A percentile compares a stretch with the other conserved stretches of the same genome.
Conservation (phyloP, 1,284 basidiomycete genomes). For the Macrocybe sp. region DNA sequence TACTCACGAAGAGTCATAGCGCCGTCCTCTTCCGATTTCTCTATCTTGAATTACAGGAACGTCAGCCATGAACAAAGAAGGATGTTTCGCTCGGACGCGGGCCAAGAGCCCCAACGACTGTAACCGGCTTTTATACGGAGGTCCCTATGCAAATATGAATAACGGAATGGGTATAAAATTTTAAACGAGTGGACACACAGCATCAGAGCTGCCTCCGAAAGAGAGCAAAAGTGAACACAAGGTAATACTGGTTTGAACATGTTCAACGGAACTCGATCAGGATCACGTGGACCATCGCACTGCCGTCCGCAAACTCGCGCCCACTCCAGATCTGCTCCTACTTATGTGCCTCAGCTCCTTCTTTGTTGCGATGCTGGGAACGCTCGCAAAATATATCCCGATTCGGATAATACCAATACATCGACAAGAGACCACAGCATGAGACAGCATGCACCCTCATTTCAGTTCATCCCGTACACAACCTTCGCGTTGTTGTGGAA, state of each 20-base stretch:
- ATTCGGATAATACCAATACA: neutral
- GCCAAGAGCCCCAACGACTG: no score
- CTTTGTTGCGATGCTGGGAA: no score
- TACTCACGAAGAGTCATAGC: constrained; percentile 27
- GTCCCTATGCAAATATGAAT: no score
- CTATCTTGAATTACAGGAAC: constrained; percentile 5
- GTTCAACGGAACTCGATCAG: neutral
- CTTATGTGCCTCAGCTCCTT: neutral
- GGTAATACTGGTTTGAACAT: neutral
- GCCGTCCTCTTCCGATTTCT: constrained; percentile 19
- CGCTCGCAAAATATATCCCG: neutral
- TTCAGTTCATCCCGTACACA: constrained; percentile 42
- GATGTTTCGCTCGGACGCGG: no score
- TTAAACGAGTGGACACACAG: constrained; percentile 7
- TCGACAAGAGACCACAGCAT: neutral
- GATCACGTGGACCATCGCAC: neutral
- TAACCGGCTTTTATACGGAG: no score
- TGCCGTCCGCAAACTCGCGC: neutral
- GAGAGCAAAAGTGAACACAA: neutral
- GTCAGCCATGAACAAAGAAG: no score
- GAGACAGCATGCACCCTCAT: neutral
- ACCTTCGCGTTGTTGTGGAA: constrained; percentile 63
- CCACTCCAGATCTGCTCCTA: neutral
- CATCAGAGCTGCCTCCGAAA: constrained; percentile 7
- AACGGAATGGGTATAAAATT: neutral